Evolutionary conservation across 2,329 filamentous ascomycete species (phyloP), one percentile per base, ranked within the genome.

Genomic region (Calonectria pauciramosa): DNA sequence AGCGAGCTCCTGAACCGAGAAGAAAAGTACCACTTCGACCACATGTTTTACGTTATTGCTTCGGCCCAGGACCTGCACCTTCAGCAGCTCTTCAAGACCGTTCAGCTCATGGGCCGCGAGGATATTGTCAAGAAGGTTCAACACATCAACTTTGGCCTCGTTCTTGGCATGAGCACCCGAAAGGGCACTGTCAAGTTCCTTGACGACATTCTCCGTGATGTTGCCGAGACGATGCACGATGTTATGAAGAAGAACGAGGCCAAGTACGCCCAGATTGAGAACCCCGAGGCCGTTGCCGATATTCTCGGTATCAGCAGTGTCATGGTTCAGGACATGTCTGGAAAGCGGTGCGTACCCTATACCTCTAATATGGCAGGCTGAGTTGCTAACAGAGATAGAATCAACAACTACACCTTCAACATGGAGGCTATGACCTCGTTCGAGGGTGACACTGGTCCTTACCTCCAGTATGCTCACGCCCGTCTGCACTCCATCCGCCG

Each of bases 271-370:
- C 96, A 98, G 86, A 93, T 99, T 26, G 94, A 93, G 82, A 89
- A 99, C 84, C 96, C 96, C 0, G 93, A 92, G 70, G 90, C 91
- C 70, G 94, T 93, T 13, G 96, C 97, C 75, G 97, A 99, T 86
- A 95, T 91, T 14, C 91, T 99, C 4, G 97, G 96, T 77, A 98
- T 99, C 83, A 96, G 94, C 77, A 94, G 94, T 82, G 96, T 99
- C 83, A 99, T 99, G 96, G 95, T 98, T 26, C 96, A 99, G 86
- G 97, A 99, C 83, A 98, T 99, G 95, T 94, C 92, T 78, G 97
- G 96, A 84, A 99, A 98, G 91, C 92, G 95, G 93, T 94, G 86
- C 78, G 90, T 79, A 51, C 60, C 34, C 66, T 8, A 7, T 26
- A 38, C 13, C 23, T 1, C 3, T 8, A 6, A 13, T 0, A 23